phyloP scores from a whole-genome alignment of 208 protist genomes.

The Trypanosoma platydactyli region DNA sequence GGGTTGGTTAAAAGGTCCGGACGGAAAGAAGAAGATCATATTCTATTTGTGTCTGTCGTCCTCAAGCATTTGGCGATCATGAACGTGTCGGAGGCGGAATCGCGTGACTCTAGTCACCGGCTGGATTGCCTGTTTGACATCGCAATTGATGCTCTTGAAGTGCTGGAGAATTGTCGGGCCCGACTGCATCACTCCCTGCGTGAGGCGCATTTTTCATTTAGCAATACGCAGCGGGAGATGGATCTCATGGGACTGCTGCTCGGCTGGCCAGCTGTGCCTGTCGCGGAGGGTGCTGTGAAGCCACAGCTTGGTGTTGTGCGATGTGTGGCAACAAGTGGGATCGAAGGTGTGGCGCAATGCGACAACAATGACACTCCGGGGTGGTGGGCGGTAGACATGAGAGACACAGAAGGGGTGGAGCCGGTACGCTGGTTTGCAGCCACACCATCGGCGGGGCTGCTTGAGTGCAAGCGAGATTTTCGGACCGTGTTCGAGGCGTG shows the following conservation, averaged over 20 bases:
- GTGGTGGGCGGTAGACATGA: slow-evolving; percentile 6
- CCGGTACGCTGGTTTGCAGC: slow-evolving; percentile 26
- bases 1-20: too few relatives aligned
- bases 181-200: slow-evolving; percentile 52
- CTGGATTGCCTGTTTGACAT: slow-evolving; percentile 22
- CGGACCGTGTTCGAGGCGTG: slow-evolving; percentile 37
- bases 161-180: slow-evolving; percentile 39
- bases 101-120: not conserved
- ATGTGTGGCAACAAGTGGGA: not conserved
- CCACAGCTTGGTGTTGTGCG: slow-evolving; percentile 29
- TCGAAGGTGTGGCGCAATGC: not conserved
- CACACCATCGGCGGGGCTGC: slow-evolving; percentile 31
- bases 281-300: slow-evolving; percentile 20
- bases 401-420: slow-evolving; percentile 1
- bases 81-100: not conserved
- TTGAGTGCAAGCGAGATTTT: slow-evolving; percentile 46
- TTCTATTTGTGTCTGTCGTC: not conserved
- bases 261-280: slow-evolving; percentile 50
- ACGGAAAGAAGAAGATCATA: too few relatives aligned
- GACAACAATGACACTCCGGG: not conserved
- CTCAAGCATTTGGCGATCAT: not conserved
- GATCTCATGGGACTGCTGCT: slow-evolving; percentile 55
- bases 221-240: slow-evolving; percentile 43
- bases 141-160: slow-evolving; percentile 32
- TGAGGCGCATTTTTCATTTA: slow-evolving; percentile 51